Conservation (phyloP, 768 basidiomycete species). For the Lactarius hatsudake region DNA sequence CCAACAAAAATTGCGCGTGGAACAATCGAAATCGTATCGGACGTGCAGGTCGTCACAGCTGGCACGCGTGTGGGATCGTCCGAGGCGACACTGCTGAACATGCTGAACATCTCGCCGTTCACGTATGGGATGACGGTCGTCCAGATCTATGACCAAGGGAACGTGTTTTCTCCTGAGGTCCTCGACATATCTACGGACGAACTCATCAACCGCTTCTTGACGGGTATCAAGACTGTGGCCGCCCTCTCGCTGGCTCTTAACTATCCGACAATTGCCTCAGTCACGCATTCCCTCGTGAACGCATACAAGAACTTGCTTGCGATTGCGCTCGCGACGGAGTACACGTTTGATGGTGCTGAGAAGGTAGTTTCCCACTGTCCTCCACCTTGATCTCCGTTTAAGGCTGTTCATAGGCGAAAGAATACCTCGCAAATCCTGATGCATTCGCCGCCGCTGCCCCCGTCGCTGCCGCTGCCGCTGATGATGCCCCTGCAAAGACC, state of each 20-base stretch:
- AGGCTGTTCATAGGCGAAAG: conserved; percentile 68
- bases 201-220: conserved; percentile 87
- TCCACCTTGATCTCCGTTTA: conserved; percentile 33
- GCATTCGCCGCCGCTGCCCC: conserved; percentile 88
- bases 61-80: conserved; percentile 94
- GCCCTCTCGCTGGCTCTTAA: conserved; percentile 93
- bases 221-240: conserved; percentile 93
- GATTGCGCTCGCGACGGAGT: conserved; percentile 85
- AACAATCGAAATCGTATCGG: conserved; percentile 98
- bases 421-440: conserved; percentile 95
- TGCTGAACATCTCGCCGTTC: conserved; percentile 99
- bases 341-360: conserved; percentile 90
- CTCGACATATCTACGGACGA: conserved; percentile 92
- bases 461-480: conserved; percentile 50
- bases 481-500: conserved; percentile 55
- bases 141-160: conserved; percentile 94
- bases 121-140: conserved; percentile 99
- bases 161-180: conserved; percentile 83
- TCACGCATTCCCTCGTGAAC: conserved; percentile 94
- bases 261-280: conserved; percentile 94
- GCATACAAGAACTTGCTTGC: conserved; percentile 98
- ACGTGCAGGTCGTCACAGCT: conserved; percentile 91
- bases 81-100: conserved; percentile 98
- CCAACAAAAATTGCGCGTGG: conserved; percentile 99
- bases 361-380: conserved; percentile 56